phyloP scores from a whole-genome alignment of 306 rosid species.

The Sesbania bispinosa region DNA sequence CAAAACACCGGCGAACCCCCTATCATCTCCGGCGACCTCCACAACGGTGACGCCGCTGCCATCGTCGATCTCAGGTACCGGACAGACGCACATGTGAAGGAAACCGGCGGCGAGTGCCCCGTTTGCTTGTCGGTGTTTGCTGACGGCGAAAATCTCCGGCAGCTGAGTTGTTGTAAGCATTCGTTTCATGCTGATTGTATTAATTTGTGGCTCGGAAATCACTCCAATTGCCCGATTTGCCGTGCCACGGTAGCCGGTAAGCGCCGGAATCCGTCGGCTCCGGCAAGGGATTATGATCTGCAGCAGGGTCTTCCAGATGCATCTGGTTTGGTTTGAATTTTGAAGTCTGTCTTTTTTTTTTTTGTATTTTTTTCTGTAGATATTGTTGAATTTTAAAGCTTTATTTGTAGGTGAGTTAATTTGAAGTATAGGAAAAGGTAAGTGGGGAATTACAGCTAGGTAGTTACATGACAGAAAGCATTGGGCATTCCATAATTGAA shows the following conservation, averaged over 20 bases:
- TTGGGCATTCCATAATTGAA: too few species aligned
- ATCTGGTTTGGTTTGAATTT: conserved; percentile 41
- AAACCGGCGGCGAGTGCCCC: conserved; percentile 64
- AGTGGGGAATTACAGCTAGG: too few species aligned
- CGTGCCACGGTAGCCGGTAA: conserved; percentile 42
- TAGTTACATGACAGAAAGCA: too few species aligned
- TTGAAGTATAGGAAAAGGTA: too few species aligned
- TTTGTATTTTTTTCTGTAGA: background rate
- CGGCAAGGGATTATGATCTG: conserved; percentile 35
- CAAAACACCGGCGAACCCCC: too few species aligned
- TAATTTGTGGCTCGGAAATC: conserved; percentile 58
- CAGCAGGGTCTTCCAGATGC: conserved; percentile 61
- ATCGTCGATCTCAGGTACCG: conserved; percentile 27
- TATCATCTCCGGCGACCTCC: too few species aligned
- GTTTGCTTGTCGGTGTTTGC: conserved; percentile 66
- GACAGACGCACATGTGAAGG: conserved; percentile 45
- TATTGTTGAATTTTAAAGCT: too few species aligned
- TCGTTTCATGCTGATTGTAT: conserved; percentile 67
- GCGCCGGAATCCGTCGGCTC: conserved; percentile 6
- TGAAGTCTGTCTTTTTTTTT: background rate
- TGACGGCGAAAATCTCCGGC: conserved; percentile 66
- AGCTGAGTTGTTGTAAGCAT: conserved; percentile 61
- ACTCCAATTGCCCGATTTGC: conserved; percentile 75
- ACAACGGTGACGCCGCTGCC: background rate
- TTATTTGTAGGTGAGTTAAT: too few species aligned